phyloP scores from a whole-genome alignment of 352 stramenopile genomes.

The Peronospora destructor region DNA sequence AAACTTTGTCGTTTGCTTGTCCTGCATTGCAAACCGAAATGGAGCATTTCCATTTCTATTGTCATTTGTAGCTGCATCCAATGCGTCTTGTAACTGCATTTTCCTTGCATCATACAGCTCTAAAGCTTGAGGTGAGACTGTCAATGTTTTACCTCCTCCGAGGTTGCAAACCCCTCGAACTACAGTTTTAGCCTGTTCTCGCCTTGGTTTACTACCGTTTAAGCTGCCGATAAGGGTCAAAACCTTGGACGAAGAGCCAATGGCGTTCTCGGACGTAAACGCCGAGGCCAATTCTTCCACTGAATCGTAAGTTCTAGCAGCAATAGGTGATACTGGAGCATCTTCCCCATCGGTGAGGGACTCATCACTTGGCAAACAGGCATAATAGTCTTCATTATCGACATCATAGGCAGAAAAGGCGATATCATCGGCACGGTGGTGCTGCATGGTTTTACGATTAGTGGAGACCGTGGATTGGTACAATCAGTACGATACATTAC shows the following conservation, averaged over 20 bases:
- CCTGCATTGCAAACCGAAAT: constrained; percentile 34
- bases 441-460: constrained; percentile 14
- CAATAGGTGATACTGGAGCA: constrained; percentile 2
- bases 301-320: constrained; percentile 7
- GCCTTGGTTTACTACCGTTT: constrained; percentile 4
- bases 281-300: constrained; percentile 28
- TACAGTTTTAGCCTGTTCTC: constrained; percentile 3
- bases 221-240: constrained; percentile 27
- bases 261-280: constrained; percentile 22
- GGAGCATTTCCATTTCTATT: constrained; percentile 25
- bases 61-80: constrained; percentile 27
- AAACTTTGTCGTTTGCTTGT: constrained; percentile 9
- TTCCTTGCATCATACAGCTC: constrained; percentile 32
- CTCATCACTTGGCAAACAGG: constrained; percentile 53
- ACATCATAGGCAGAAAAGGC: constrained; percentile 24
- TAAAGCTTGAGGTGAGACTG: constrained; percentile 32
- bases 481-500: constrained; percentile 11
- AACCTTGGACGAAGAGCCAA: constrained; percentile 12
- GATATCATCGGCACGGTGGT: constrained; percentile 8
- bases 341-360: constrained; percentile 36
- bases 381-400: constrained; percentile 51
- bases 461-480: background rate
- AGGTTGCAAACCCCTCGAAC: constrained; percentile 17
- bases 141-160: constrained; percentile 28
- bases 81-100: constrained; percentile 38